Conservation (phyloP, 2,329 filamentous ascomycete genomes). For the Exserohilum turcica region DNA sequence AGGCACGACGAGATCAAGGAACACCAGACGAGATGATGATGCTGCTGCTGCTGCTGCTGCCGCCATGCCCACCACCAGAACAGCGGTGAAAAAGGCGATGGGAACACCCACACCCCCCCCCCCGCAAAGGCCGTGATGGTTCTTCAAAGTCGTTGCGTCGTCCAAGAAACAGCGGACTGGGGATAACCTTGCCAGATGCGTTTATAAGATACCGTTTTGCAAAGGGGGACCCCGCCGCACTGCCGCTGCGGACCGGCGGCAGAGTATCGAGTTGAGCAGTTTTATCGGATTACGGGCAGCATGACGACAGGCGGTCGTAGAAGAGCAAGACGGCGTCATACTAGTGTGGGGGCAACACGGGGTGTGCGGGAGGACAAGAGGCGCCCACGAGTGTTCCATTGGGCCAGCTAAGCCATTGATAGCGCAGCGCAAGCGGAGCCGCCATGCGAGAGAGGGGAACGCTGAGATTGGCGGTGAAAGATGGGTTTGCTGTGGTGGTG, state of each 20-base stretch:
- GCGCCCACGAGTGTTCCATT: background rate
- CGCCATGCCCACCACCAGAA: slow-evolving; percentile 9
- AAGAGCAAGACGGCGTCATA: background rate
- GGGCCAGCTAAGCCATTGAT: slow-evolving; percentile 9
- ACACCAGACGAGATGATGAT: too few species aligned
- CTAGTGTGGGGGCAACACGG: slow-evolving; percentile 11
- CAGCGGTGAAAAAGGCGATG: background rate
- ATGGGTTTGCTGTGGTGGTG: slow-evolving; percentile 14
- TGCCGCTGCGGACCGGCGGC: background rate
- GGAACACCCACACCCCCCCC: background rate
- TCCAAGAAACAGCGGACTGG: background rate
- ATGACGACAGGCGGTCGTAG: slow-evolving; percentile 4
- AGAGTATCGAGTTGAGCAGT: background rate
- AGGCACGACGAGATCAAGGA: background rate
- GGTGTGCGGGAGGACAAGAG: background rate
- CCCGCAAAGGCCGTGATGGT: background rate
- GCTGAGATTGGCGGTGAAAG: slow-evolving; percentile 12
- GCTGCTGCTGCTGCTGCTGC: too few species aligned
- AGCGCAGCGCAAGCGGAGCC: slow-evolving; percentile 1
- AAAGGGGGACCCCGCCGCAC: too few species aligned
- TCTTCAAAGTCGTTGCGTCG: background rate
- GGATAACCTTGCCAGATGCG: background rate
- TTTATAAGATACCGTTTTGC: too few species aligned
- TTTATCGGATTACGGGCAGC: background rate
- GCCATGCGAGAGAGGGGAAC: slow-evolving; percentile 3